Base-by-base conservation (phyloP, 192 early-diverging fungal species). In the Coemansia sp. region DNA sequence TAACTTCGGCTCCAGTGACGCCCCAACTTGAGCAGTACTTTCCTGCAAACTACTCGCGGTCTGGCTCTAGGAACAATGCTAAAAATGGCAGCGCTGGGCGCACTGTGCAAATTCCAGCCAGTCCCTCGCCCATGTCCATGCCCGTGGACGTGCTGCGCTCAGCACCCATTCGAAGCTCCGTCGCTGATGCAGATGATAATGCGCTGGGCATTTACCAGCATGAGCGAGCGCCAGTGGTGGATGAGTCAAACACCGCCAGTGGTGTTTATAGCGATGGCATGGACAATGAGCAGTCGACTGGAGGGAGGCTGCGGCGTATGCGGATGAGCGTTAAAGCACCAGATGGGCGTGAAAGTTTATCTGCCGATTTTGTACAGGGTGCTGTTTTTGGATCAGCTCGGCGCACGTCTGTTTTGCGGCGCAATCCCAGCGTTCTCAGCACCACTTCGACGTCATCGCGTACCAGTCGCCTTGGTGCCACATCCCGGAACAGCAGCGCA, bases 351-450 rank as follows among this genome's bases (percentile, higher is more conserved):
- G 77, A 80, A 37, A 80, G 78, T 59, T n/a, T 81, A 59, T 81
- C 78, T 16, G 53, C 57, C n/a, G 73, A 81, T 16, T 75, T 81
- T 69, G 67, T 81, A 12, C 74, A 81, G 61, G 78, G 78, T 39
- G 78, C 78, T 0, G 78, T 81, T 17, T 81, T 81, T 66, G 78
- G 78, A 6, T 81, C 78, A n/a, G 57, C 74, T 1, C 69, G 78
- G 11, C 54, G 78, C 35, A 59, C 77, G n/a, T 80, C 77, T 7
- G 57, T 73, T 6, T 12, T 76, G 60, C 60, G 72, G 0, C 71
- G 77, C 65, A 67, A 80, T n/a, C 71, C 72, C 29, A 80, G 77
- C 55, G 61, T 56, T 0, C 41, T 41, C 39, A 72, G 65, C 48
- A 72, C 27, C 41, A 31, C 51, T 16, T 69, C 73, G 2, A 35